Evolutionary conservation across 257 asterid species (phyloP), one percentile per base, ranked within the genome.

Genomic region (Solanum habrochaites): DNA sequence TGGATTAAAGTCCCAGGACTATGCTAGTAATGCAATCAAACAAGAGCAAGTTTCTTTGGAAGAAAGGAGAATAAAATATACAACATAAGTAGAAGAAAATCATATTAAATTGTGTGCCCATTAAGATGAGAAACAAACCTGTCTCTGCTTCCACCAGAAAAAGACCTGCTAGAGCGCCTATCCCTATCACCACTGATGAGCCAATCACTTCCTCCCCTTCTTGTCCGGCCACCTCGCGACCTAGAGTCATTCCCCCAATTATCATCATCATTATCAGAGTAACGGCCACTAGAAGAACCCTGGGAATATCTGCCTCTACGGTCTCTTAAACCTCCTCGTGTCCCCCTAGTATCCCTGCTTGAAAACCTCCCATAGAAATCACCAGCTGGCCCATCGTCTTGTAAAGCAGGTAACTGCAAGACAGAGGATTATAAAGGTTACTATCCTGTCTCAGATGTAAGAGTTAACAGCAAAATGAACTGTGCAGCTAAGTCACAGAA

Each of bases 381-480:
- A 82, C 94, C 85, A 35, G 98, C 86, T 42, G 99, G 98, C 67
- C 98, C 98, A 88, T 96, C 98, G 32, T 96, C 98, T 92, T 96
- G 98, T 97, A 96, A 88, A 21, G 98, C 89, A 66, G 98, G 99
- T 94, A 96, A 91, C 99, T 96, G 91, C 88, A 90, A 86, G 15
- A 81, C 29, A 84, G 45, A 88, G 82, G 70, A 60, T 56, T 39
- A 35, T 64, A 67, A 71, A 49, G 72, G 72, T 85, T 25, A 49
- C 87, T 69, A 18, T 21, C 81, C 42, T 47, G 37, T 47, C 85
- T 80, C 85, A 29, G 29, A 29, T 80, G 10, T 47, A 80, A 80
- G 40, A 80, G 67, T 29, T 16, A 27, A 47, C 84, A 80, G 64
- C 43, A 80, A 29, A 27, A 47, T 27, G 18, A 80, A 29, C 18